Conservation (phyloP, 2,329 filamentous ascomycete species). For the Fragosphaeria purpurea region DNA sequence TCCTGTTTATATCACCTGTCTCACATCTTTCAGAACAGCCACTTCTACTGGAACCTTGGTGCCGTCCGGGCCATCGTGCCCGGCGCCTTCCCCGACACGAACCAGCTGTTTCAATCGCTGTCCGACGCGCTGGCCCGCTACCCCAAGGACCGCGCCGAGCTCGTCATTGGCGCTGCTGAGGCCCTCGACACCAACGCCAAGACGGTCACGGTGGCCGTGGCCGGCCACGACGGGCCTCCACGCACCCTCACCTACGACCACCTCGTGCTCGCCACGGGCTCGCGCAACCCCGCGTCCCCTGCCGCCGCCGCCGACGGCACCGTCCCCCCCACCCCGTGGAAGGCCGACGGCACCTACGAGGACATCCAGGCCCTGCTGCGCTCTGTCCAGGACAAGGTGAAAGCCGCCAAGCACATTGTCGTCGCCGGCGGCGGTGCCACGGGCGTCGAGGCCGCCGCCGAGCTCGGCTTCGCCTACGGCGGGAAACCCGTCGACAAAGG, state of each 20-base stretch:
- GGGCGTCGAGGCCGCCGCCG: slow-evolving; percentile 44
- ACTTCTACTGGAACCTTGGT: slow-evolving; percentile 51
- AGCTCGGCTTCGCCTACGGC: slow-evolving; percentile 41
- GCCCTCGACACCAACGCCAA: slow-evolving; percentile 31
- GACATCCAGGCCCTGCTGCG: slow-evolving; percentile 32
- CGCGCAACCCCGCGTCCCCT: slow-evolving; percentile 20
- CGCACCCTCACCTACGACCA: slow-evolving; percentile 40
- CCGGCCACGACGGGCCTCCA: slow-evolving; percentile 16
- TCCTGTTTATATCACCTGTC: too few species aligned
- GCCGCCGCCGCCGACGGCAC: slow-evolving; percentile 21
- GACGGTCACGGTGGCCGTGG: slow-evolving; percentile 31
- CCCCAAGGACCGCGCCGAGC: slow-evolving; percentile 36
- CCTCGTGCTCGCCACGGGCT: slow-evolving; percentile 47
- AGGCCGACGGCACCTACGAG: slow-evolving; percentile 37
- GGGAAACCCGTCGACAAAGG: slow-evolving; percentile 6
- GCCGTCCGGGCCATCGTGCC: slow-evolving; percentile 46
- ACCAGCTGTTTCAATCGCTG: slow-evolving; percentile 41
- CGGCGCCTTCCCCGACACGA: slow-evolving; percentile 32
- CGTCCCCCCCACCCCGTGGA: slow-evolving; percentile 35
- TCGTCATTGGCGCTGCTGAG: slow-evolving; percentile 40
- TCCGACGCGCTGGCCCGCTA: slow-evolving; percentile 40
- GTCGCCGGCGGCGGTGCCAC: slow-evolving; percentile 48
- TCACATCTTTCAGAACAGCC: slow-evolving; percentile 33
- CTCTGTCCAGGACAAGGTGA: slow-evolving; percentile 29
- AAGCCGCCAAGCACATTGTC: slow-evolving; percentile 39